Evolutionary conservation across 176 grass and related monocot species (phyloP), one percentile per base, ranked within the genome.

Genomic region (Melocanna baccifera): DNA sequence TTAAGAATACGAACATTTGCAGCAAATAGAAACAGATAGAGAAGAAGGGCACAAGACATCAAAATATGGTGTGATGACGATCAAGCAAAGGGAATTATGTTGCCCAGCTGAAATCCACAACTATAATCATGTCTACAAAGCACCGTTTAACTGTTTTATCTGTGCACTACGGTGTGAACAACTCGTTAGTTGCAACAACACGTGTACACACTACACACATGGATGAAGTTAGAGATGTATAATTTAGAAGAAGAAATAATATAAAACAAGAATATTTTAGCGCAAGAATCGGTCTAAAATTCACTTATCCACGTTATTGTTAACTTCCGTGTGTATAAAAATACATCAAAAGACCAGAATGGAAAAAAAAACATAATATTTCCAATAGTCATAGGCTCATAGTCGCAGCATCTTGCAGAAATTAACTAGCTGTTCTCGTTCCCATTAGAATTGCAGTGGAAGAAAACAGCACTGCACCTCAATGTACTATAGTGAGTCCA

Each of bases 221-320:
- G 42, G 56, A 36, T n/a, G 6, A 67, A 67, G n/a, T 6, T 45
- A 45, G 69, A 71, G 29, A 48, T 83, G 30, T 36, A 73, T 48
- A 77, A 36, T 23, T 45, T 36, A 85, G 4, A 64, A 39, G 6
- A 51, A 70, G 39, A 25, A 70, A 48, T 48, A 19, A 4, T 20
- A 37, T 43, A 55, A 29, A 62, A 28, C 9, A 77, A 77, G 15
- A 71, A 40, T 71, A 71, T 50, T 39, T 37, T 20, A 70, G 1
- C 28, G 62, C 28, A 40, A 59, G 39, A 43, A 50, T 34, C 48
- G n/a, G 55, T 62, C 59, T 29, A 86, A 51, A 47, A 83, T 83
- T 76, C 34, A 71, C 32, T 78, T 83, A 68, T 71, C 55, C 32
- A 8, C 41, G 42, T 18, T 65, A 76, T 15, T 83, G 30, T 11